Base-by-base conservation (phyloP, 1,284 basidiomycete genomes). In the Moesziomyces antarcticus region DNA sequence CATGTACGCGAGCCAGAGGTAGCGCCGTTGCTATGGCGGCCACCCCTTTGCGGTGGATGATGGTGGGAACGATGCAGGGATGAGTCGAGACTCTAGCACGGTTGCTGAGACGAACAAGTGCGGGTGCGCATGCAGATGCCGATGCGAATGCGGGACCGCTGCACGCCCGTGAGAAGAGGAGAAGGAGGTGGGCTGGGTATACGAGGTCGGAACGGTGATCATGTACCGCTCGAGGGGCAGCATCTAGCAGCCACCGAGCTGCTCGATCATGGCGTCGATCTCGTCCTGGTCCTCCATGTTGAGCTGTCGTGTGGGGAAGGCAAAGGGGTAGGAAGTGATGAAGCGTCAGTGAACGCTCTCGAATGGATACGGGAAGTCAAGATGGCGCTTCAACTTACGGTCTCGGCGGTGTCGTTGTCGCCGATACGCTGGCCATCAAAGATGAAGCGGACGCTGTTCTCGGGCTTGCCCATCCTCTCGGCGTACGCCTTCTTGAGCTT, bases 401-500 rank as follows among this genome's bases (percentile, higher is more conserved):
- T 78, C 40, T 81, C 80, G 14, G 82, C 81, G 5, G 82, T 82
- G 70, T 82, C 81, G 22, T 82, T 78, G 60, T 83, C 81, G 42
- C 73, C 77, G 53, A 83, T 77, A 30, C 82, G 74, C 54, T 78
- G 75, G 25, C 82, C 82, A 46, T 83, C 82, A 54, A 80, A 81
- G 56, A 83, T 75, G 71, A 83, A 83, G 6, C 82, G 80, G 40
- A 83, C 80, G 49, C 74, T 74, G 63, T 78, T 81, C 54, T 78
- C 77, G 24, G 79, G 77, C 86, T 95, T 95, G 73, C 94, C 94
- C 46, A 97, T 93, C 84, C 95, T 94, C 84, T 88, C 90, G 56
- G 94, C 94, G 86, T 97, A 97, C 24, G 94, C 94, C 75, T 89
- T 91, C 86, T 95, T 91, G 25, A 97, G 89, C 87, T 97, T 97